Evolutionary conservation across 345 rosid species (phyloP), one percentile per base, ranked within the genome.

Genomic region (Aquilaria malaccensis): DNA sequence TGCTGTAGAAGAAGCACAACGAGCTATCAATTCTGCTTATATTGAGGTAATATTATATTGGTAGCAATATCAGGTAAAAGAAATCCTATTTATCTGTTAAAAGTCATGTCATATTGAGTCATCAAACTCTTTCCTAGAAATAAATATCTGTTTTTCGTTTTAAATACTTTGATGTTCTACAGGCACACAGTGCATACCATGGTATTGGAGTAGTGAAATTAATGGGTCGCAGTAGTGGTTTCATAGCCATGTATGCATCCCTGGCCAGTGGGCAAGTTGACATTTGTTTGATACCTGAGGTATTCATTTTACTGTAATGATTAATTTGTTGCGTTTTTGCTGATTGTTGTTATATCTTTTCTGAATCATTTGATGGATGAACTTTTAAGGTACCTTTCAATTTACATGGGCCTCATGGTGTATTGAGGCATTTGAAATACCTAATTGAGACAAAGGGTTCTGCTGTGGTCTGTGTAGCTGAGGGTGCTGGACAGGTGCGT

Each of bases 171-270:
- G 69, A 53, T 55, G 63, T 59, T 68, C 15, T 4, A 22, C 60
- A 93, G 97, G 99, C 95, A 4, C 99, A 88, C 70, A 90, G 99
- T 74, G 97, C 99, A 64, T 94, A 85, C 76, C 97, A 86, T 81
- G 99, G 99, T 61, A 76, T 94, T 30, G 97, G 99, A 0, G 4
- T 95, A 47, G 96, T 95, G 73, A 94, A 94, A 85, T 73, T 94
- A 78, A 91, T 94, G 99, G 99, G 99, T 45, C 99, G 99, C 67
- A 83, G 72, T 71, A 94, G 99, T 74, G 99, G 97, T 66, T 94
- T 71, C 77, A 94, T 94, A 59, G 99, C 99, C 32, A 94, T 94
- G 99, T 97, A 88, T 77, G 96, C 97, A 41, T 78, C 99, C 58
- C 76, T 90, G 72, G 99, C 99, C 3, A 94, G 99, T 63, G 99